phyloP scores from a whole-genome alignment of 1,139 yeast genomes.

The Arxiozyma telluris region DNA sequence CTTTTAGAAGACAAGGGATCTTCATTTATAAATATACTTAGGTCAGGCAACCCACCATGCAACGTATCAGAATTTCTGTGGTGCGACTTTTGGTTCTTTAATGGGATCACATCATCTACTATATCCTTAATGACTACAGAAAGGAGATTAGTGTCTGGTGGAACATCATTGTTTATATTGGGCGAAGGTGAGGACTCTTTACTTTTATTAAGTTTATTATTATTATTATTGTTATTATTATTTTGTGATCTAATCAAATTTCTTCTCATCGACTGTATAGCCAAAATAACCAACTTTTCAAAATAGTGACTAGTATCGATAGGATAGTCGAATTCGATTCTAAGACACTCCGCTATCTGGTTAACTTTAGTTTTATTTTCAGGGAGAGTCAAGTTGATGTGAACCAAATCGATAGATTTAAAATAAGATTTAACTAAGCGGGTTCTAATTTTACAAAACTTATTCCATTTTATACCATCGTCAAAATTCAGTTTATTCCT shows the following conservation, averaged over 20 bases:
- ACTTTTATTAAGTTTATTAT: too few species aligned
- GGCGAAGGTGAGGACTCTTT: background rate
- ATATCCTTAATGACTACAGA: conserved; percentile 12
- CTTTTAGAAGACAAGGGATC: background rate
- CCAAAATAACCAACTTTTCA: conserved; percentile 83
- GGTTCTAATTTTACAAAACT: conserved; percentile 35
- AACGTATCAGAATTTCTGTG: conserved; percentile 38
- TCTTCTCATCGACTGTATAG: conserved; percentile 70
- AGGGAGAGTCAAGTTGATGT: background rate
- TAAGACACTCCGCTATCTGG: conserved; percentile 62
- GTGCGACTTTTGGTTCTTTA: conserved; percentile 26
- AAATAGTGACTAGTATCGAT: conserved; percentile 48
- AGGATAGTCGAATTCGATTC: conserved; percentile 71
- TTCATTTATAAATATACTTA: conserved; percentile 1
- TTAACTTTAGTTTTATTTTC: conserved; percentile 43
- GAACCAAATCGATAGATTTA: background rate
- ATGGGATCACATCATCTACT: conserved; percentile 22
- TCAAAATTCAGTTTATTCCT: conserved; percentile 62
- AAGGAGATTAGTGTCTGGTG: background rate
- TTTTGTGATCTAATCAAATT: conserved; percentile 50
- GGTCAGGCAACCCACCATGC: conserved; percentile 1
- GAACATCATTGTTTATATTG: too few species aligned
- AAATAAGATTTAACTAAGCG: background rate
- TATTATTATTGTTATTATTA: conserved; percentile 3
- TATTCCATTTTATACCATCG: conserved; percentile 80